Base-by-base conservation (phyloP, 2,329 filamentous ascomycete species). In the Diplocarpon rosae region DNA sequence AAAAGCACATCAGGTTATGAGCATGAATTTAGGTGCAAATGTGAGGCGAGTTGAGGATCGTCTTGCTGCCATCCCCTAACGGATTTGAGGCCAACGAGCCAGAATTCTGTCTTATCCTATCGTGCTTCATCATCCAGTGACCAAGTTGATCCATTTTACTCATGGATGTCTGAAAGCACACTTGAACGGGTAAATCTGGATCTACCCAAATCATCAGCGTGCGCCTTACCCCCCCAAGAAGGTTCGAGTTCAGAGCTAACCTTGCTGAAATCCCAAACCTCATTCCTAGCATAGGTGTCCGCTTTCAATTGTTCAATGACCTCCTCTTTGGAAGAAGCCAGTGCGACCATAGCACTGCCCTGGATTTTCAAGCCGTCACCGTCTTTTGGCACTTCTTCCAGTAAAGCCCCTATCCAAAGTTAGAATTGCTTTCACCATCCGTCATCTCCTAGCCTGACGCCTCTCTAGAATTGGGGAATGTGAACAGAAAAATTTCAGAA, bases 261-360 rank as follows among this genome's bases (percentile, higher is more conserved):
- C 56, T 83, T 83, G 30, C 80, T 74, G 47, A 83, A 60, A 68
- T 95, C 85, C 88, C 88, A 95, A 8, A 93, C 87, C 0, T 80
- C 85, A 35, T 65, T 70, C 48, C 66, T 71, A 9, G 72, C 69
- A 65, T 94, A 95, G 9, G 88, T 68, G 66, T 95, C 88, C 39
- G 75, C 71, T 62, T 74, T 75, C 37, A 95, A 62, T 41, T 73
- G 59, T 55, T 82, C 73, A 33, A 81, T 61, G 2, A 85, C 76
- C 61, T 87, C 82, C 52, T 88, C 82, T 56, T 73, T 77, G 8
- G 72, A 79, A 50, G 76, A 73, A 7, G 83, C 86, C 27, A 75
- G 63, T 32, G 76, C 68, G 24, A 93, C 69, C 27, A 52, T 45
- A 5, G 48, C 43, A 39, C 50, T 52, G 1, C 51, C 51, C 16